Percentiles rank a stretch among this genome's conserved stretches.
Conservation (phyloP, 1,284 basidiomycete genomes). For the Trichosporon sp. region DNA sequence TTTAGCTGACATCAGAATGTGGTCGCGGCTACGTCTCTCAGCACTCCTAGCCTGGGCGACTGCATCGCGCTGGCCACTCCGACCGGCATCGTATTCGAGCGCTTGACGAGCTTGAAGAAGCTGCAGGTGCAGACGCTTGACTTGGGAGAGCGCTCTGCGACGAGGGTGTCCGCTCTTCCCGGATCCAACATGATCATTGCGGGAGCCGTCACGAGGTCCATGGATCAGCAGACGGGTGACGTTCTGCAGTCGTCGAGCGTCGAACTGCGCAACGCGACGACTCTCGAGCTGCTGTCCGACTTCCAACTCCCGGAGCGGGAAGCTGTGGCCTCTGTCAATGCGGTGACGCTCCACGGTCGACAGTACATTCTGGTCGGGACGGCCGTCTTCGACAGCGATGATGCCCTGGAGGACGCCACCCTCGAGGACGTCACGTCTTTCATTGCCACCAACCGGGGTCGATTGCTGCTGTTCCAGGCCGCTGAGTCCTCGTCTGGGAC, state of each 20-base stretch:
- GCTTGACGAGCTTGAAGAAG: slow-evolving; percentile 65
- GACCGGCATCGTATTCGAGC: slow-evolving; percentile 59
- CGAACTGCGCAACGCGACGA: slow-evolving; percentile 61
- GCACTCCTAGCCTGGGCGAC: slow-evolving; percentile 52
- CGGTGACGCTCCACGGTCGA: slow-evolving; percentile 28
- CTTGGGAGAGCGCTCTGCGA: slow-evolving; percentile 63
- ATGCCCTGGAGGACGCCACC: slow-evolving; percentile 26
- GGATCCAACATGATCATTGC: slow-evolving; percentile 59
- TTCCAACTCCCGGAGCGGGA: slow-evolving; percentile 26
- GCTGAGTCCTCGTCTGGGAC: background rate
- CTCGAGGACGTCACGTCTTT: slow-evolving; percentile 21
- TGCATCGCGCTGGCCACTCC: slow-evolving; percentile 59
- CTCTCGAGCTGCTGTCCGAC: slow-evolving; percentile 52
- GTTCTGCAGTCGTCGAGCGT: slow-evolving; percentile 57
- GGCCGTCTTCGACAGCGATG: slow-evolving; percentile 29
- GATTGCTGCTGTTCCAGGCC: slow-evolving; percentile 33
- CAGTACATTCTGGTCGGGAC: slow-evolving; percentile 43
- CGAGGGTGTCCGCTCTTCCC: slow-evolving; percentile 58
- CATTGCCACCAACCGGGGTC: slow-evolving; percentile 31
- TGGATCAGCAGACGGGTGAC: slow-evolving; percentile 56
- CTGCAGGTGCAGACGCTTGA: slow-evolving; percentile 72
- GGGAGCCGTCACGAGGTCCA: slow-evolving; percentile 55
- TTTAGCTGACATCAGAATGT: slow-evolving; percentile 54
- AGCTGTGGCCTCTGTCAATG: slow-evolving; percentile 27
- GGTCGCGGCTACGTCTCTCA: slow-evolving; percentile 54